phyloP scores from a whole-genome alignment of 176 grass and related monocot species.

The Coix lacrymajobi region DNA sequence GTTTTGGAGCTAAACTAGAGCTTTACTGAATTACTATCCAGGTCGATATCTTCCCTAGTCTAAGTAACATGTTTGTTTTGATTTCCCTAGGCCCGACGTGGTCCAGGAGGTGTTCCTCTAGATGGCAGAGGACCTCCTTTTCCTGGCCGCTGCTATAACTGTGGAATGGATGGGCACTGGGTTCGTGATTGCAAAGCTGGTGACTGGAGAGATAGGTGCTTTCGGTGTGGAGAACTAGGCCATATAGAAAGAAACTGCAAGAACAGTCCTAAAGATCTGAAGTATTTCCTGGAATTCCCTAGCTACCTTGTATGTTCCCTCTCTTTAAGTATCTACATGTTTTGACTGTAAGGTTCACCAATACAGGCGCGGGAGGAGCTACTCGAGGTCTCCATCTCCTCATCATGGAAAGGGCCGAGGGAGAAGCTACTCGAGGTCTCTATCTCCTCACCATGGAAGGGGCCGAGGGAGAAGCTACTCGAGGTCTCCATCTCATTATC shows the following conservation, averaged over 20 bases:
- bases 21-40: not conserved
- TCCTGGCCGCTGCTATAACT: conserved; percentile 80
- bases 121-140: conserved; percentile 63
- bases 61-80: not conserved
- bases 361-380: conserved; percentile 44
- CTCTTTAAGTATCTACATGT: not conserved
- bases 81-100: conserved; percentile 48
- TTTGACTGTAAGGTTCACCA: not conserved
- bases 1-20: not conserved
- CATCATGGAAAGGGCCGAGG: conserved; percentile 26
- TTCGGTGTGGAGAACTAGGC: conserved; percentile 73
- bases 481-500: conserved; percentile 53
- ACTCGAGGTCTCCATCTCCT: conserved; percentile 57
- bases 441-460: conserved; percentile 35
- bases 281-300: conserved; percentile 33
- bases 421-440: conserved; percentile 60
- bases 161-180: conserved; percentile 85
- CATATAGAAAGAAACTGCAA: conserved; percentile 72
- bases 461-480: conserved; percentile 44
- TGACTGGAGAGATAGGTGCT: conserved; percentile 87
- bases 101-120: conserved; percentile 56
- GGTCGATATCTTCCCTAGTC: conserved; percentile 1
- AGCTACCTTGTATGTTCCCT: not conserved
- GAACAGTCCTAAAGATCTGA: conserved; percentile 65
- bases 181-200: conserved; percentile 78